phyloP scores from a whole-genome alignment of 2,329 filamentous ascomycete genomes.

The Aspergillus eucalypticola region DNA sequence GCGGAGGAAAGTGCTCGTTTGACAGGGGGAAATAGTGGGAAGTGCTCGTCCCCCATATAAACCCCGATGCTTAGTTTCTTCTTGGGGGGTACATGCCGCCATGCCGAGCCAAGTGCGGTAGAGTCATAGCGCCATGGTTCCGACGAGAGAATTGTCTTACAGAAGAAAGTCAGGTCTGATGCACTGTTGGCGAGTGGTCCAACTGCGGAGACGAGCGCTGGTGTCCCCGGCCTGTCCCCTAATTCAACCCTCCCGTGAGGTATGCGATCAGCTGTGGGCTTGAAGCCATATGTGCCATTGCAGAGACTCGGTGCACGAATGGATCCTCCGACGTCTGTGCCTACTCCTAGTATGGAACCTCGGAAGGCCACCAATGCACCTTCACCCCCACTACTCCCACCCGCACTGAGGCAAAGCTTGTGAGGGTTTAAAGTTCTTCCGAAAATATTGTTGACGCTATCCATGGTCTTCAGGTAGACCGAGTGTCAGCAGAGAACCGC shows the following conservation, averaged over 20 bases:
- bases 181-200: slow-evolving; percentile 24
- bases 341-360: slow-evolving; percentile 38
- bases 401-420: slow-evolving; percentile 28
- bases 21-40: neutral
- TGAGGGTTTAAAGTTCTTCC: slow-evolving; percentile 33
- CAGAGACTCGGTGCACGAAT: slow-evolving; percentile 40
- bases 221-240: slow-evolving; percentile 21
- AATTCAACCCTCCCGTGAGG: slow-evolving; percentile 31
- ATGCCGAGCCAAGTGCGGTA: neutral
- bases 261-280: slow-evolving; percentile 34
- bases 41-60: neutral
- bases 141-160: neutral
- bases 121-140: neutral
- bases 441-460: slow-evolving; percentile 33
- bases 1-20: neutral
- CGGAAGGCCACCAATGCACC: slow-evolving; percentile 39
- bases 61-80: neutral
- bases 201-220: slow-evolving; percentile 19
- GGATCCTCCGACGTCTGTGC: slow-evolving; percentile 40
- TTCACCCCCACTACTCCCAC: slow-evolving; percentile 37
- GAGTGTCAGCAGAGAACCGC: neutral
- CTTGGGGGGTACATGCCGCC: slow-evolving; percentile 11
- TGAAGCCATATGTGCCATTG: slow-evolving; percentile 40
- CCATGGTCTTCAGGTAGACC: slow-evolving; percentile 21
- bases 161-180: slow-evolving; percentile 20